Evolutionary conservation across 768 basidiomycete genomes (phyloP).

Genomic region (Boletus patriciae): DNA sequence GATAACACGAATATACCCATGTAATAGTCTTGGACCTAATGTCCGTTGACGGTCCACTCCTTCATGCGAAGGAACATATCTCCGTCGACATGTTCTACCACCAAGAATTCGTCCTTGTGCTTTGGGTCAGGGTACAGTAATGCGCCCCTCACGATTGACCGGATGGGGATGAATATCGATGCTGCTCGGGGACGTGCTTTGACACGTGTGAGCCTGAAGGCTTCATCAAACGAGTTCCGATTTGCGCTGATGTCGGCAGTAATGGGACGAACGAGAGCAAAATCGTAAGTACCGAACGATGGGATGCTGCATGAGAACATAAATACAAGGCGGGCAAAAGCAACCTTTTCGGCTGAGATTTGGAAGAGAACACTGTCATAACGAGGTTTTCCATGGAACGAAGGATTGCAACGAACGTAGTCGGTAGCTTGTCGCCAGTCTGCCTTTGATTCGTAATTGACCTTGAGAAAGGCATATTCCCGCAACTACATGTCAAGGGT

Average conservation of each 20-base stretch:
- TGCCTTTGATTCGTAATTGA: too few species aligned
- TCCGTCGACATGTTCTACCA: not conserved
- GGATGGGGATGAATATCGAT: not conserved
- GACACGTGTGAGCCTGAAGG: not conserved
- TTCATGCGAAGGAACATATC: not conserved
- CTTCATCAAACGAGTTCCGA: not conserved
- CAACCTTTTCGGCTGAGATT: too few species aligned
- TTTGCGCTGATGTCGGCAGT: not conserved
- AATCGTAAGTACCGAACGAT: not conserved
- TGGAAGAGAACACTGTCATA: conserved; percentile 32
- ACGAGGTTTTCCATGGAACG: conserved; percentile 4
- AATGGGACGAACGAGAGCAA: conserved; percentile 26
- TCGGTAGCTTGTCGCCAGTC: not conserved
- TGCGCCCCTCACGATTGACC: not conserved
- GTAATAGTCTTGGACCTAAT: too few species aligned
- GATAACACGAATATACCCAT: too few species aligned
- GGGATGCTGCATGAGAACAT: conserved; percentile 23
- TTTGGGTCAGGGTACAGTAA: not conserved
- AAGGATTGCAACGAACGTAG: not conserved
- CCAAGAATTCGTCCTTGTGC: not conserved
- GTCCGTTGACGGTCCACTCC: not conserved
- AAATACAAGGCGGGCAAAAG: conserved; percentile 24
- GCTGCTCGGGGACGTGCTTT: not conserved
- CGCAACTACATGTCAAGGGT: too few species aligned
- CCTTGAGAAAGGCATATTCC: too few species aligned